Conservation (phyloP, 495 filamentous ascomycete species). For the Daldinia concentrica region DNA sequence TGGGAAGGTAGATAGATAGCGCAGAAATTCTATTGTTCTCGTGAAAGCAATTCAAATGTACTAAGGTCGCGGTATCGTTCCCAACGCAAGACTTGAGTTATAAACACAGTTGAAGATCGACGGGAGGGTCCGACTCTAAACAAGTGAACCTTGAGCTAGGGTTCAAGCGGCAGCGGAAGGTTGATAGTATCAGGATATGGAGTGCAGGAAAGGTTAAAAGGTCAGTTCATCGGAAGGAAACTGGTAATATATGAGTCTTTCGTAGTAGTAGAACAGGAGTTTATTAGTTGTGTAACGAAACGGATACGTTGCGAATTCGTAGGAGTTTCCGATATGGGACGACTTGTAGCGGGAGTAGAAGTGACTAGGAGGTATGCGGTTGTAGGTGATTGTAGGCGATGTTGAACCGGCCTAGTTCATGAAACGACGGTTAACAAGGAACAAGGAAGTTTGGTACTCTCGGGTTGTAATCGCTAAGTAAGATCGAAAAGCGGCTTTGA, state of each 20-base stretch:
- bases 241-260: background rate
- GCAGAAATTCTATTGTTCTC: background rate
- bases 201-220: background rate
- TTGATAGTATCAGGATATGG: background rate
- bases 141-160: background rate
- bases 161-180: background rate
- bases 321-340: conserved; percentile 32
- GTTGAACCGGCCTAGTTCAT: conserved; percentile 12
- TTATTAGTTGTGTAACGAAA: conserved; percentile 17
- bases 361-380: conserved; percentile 13
- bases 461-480: conserved; percentile 20
- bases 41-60: background rate
- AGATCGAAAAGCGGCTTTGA: conserved; percentile 14
- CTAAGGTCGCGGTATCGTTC: background rate
- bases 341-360: conserved; percentile 30
- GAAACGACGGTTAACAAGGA: conserved; percentile 34
- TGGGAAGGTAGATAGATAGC: conserved; percentile 12
- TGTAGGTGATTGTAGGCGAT: conserved; percentile 8
- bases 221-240: background rate
- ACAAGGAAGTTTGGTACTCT: conserved; percentile 6
- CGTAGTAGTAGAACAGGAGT: conserved; percentile 2
- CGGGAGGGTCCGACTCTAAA: background rate
- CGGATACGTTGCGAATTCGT: conserved; percentile 12
- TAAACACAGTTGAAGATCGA: background rate
- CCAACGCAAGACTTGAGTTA: background rate